Percentiles rank a stretch among this genome's conserved stretches.
phyloP scores from a whole-genome alignment of 345 rosid genomes.

The Syzygium jambos region DNA sequence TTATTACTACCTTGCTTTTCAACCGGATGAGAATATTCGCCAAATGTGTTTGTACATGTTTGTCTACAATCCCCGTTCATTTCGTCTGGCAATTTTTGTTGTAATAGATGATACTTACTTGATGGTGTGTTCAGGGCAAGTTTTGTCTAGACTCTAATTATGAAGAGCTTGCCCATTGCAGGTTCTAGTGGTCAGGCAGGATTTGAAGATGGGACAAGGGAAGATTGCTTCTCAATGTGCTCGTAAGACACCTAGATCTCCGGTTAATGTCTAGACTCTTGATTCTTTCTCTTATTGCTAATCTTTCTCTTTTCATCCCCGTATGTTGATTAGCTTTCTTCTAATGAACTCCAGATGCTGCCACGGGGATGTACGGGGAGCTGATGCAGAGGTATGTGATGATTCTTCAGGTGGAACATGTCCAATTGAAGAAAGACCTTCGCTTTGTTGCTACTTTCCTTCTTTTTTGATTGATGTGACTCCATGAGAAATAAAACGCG shows the following conservation, averaged over 20 bases:
- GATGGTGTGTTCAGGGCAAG: not conserved
- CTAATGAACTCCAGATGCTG: conserved; percentile 54
- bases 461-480: not conserved
- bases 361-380: conserved; percentile 81
- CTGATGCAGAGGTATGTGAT: conserved; percentile 57
- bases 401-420: not conserved
- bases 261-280: not conserved
- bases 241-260: conserved; percentile 37
- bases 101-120: not conserved
- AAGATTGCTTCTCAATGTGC: conserved; percentile 90
- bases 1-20: not conserved
- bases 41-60: not conserved
- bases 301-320: not conserved
- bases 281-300: not conserved
- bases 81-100: not conserved
- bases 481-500: not conserved
- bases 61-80: not conserved
- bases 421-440: not conserved
- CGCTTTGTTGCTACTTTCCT: not conserved
- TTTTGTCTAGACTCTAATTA: not conserved
- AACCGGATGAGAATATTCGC: not conserved
- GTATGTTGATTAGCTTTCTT: not conserved
- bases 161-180: conserved; percentile 17
- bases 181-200: conserved; percentile 91
- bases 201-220: conserved; percentile 84